Evolutionary conservation across 805 yeast species (phyloP).

Genomic region (Pichia eremophila): DNA sequence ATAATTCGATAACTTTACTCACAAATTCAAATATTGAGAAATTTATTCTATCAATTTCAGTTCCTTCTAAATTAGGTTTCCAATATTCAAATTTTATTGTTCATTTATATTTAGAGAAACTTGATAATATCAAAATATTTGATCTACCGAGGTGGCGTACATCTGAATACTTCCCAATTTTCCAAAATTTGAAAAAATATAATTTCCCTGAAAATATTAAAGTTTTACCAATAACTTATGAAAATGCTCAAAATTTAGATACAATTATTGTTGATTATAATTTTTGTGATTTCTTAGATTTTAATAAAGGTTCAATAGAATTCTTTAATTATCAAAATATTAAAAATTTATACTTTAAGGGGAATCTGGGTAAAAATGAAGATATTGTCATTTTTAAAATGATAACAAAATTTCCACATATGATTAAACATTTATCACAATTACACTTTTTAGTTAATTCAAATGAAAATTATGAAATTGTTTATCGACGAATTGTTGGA

Average conservation of each 20-base stretch:
- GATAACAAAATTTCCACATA: conserved; percentile 20
- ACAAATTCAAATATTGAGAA: conserved; percentile 3
- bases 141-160: conserved; percentile 20
- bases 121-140: conserved; percentile 8
- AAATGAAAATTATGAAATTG: conserved; percentile 19
- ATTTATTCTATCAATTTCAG: conserved; percentile 14
- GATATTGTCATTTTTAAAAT: conserved; percentile 25
- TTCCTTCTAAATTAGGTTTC: conserved; percentile 14
- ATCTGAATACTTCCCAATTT: conserved; percentile 2
- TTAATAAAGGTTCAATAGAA: conserved; percentile 16
- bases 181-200: conserved; percentile 13
- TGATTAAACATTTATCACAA: conserved; percentile 17
- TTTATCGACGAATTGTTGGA: conserved; percentile 26
- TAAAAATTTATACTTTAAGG: conserved; percentile 16
- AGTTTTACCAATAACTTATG: conserved; percentile 18
- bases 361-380: conserved; percentile 25
- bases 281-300: conserved; percentile 21
- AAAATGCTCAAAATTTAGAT: conserved; percentile 19
- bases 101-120: conserved; percentile 18
- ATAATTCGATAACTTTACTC: conserved; percentile 1
- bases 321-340: conserved; percentile 18
- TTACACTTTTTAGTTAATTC: conserved; percentile 19
- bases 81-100: conserved; percentile 18
- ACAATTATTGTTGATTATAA: conserved; percentile 20
- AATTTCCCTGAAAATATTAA: conserved; percentile 16